Conservation (phyloP, 345 rosid genomes). For the Nasturtium officinale region DNA sequence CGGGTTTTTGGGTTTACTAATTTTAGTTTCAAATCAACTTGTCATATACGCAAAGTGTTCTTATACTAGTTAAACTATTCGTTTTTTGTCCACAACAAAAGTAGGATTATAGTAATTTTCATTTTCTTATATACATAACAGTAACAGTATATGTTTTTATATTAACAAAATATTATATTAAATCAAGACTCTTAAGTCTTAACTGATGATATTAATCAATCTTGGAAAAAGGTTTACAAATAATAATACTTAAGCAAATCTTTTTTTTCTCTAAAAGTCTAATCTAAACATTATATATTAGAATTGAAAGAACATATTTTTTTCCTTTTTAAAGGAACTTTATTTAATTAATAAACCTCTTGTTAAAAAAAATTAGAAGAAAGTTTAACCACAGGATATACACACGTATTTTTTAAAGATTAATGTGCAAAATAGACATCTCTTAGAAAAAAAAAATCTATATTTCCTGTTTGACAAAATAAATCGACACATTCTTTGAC, state of each 20-base stretch:
- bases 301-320: too few species aligned
- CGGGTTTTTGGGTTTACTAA: not conserved
- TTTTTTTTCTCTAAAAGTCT: too few species aligned
- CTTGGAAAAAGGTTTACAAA: not conserved
- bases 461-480: not conserved
- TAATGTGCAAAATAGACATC: not conserved
- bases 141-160: too few species aligned
- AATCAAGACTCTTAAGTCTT: not conserved
- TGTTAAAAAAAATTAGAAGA: not conserved
- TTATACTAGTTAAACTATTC: not conserved
- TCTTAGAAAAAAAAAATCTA: not conserved
- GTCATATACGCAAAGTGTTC: not conserved
- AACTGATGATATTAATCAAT: not conserved
- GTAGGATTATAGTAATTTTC: not conserved
- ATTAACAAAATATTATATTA: not conserved
- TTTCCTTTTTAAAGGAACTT: too few species aligned
- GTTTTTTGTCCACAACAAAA: not conserved
- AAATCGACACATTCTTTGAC: slow-evolving; percentile 26
- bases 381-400: not conserved
- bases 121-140: not conserved
- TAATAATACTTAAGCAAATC: too few species aligned
- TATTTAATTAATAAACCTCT: too few species aligned
- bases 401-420: not conserved
- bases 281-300: too few species aligned
- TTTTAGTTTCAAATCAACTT: not conserved